Conservation (phyloP, 208 protist species). For the Acanthamoeba sp. region DNA sequence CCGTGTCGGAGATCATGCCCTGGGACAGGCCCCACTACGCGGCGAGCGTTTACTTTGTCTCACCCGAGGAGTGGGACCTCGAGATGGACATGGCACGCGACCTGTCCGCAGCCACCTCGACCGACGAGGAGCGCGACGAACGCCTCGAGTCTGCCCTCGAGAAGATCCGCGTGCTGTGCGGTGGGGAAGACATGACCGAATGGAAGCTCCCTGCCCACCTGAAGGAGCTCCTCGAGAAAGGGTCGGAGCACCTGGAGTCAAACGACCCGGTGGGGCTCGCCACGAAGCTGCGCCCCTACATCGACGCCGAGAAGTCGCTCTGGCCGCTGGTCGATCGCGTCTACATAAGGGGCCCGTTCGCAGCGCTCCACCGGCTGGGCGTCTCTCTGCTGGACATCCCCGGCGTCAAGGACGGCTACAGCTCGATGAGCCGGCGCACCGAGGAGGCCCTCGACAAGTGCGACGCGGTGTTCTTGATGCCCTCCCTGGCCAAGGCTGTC, state of each 20-base stretch:
- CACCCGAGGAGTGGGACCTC: conserved; percentile 5
- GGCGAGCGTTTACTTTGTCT: conserved; percentile 13
- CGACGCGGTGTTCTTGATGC: conserved; percentile 54
- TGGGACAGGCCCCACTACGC: conserved; percentile 17
- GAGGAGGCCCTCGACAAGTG: not conserved
- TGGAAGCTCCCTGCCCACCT: not conserved
- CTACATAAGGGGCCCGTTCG: conserved; percentile 32
- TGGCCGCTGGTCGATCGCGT: conserved; percentile 47
- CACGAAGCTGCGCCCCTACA: not conserved
- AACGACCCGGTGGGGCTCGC: not conserved
- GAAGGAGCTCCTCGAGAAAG: not conserved
- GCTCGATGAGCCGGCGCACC: not conserved
- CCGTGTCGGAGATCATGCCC: conserved; percentile 31
- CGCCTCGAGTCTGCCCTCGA: not conserved
- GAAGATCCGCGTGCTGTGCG: not conserved
- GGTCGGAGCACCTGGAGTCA: not conserved
- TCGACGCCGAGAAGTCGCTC: not conserved
- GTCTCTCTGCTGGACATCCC: conserved; percentile 58
- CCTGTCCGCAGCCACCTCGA: not conserved
- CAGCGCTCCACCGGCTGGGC: not conserved
- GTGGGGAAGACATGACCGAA: not conserved
- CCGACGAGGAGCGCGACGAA: not conserved
- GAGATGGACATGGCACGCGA: not conserved
- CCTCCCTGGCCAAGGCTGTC: not conserved
- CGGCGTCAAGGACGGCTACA: conserved; percentile 12